Evolutionary conservation across 768 basidiomycete species (phyloP).

Genomic region (Strobilomyces echinocephalus): DNA sequence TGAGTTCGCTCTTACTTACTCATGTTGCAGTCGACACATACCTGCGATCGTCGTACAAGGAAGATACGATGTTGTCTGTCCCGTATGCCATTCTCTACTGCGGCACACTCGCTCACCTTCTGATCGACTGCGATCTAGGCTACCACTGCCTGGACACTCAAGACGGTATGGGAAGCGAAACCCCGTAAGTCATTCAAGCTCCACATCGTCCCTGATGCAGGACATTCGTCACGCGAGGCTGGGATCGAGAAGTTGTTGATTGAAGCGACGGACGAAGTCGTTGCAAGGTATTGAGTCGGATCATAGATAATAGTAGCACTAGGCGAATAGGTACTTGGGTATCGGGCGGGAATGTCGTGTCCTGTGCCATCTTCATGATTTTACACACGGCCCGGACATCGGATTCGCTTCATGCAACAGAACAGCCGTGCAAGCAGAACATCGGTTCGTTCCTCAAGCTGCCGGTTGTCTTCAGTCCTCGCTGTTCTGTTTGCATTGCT

Average conservation of each 20-base stretch:
- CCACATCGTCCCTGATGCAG: constrained; percentile 77
- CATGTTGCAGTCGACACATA: constrained; percentile 66
- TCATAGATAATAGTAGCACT: background rate
- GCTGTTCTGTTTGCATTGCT: background rate
- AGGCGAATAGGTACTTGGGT: background rate
- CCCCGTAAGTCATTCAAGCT: constrained; percentile 37
- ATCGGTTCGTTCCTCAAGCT: background rate
- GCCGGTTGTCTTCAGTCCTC: constrained; percentile 5
- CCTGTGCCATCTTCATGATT: background rate
- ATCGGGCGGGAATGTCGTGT: background rate
- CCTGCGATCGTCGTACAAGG: constrained; percentile 81
- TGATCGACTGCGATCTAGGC: constrained; percentile 40
- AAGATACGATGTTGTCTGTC: constrained; percentile 86
- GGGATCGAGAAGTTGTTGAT: constrained; percentile 67
- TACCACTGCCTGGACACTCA: constrained; percentile 75
- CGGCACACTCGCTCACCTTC: background rate
- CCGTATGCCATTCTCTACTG: constrained; percentile 41
- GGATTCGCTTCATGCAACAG: background rate
- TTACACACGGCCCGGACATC: too few species aligned
- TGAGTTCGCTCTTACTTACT: constrained; percentile 5
- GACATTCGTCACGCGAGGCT: constrained; percentile 76
- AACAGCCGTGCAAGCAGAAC: background rate
- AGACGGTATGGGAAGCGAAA: constrained; percentile 80
- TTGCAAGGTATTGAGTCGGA: constrained; percentile 20
- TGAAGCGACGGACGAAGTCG: constrained; percentile 42